A percentile compares a stretch with the other conserved stretches of the same genome.
Conservation (phyloP, 2,329 filamentous ascomycete species). For the Beauveria medogensis region DNA sequence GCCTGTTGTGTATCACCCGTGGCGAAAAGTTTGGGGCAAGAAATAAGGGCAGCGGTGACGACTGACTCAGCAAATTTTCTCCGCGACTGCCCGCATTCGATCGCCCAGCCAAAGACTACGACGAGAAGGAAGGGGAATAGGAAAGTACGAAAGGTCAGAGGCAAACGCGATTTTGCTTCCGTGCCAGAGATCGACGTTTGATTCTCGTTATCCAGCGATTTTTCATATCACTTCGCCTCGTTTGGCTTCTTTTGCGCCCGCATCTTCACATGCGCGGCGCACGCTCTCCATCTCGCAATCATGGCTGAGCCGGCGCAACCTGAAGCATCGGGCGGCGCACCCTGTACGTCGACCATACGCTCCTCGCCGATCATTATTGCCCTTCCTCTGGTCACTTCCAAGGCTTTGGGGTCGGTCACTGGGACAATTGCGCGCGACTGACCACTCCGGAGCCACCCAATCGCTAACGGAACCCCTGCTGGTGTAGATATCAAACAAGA, state of each 20-base stretch:
- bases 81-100: slow-evolving; percentile 23
- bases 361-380: neutral
- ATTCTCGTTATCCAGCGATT: neutral
- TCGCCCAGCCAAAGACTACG: neutral
- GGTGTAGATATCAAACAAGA: slow-evolving; percentile 32
- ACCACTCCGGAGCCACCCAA: neutral
- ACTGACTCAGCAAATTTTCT: slow-evolving; percentile 37
- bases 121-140: neutral
- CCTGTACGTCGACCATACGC: slow-evolving; percentile 24
- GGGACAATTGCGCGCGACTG: neutral
- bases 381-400: neutral
- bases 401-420: neutral
- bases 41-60: slow-evolving; percentile 30
- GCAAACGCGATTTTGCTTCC: neutral
- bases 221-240: neutral
- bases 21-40: slow-evolving; percentile 29
- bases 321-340: slow-evolving; percentile 24
- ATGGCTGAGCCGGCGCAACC: slow-evolving; percentile 35
- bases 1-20: slow-evolving; percentile 32
- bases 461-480: slow-evolving; percentile 19
- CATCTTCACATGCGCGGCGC: slow-evolving; percentile 10
- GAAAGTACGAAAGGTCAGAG: neutral
- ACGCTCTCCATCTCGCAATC: slow-evolving; percentile 20
- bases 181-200: neutral
- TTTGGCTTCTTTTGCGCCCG: slow-evolving; percentile 14